Conservation (phyloP, 768 basidiomycete species). For the Myochromella boudieri region DNA sequence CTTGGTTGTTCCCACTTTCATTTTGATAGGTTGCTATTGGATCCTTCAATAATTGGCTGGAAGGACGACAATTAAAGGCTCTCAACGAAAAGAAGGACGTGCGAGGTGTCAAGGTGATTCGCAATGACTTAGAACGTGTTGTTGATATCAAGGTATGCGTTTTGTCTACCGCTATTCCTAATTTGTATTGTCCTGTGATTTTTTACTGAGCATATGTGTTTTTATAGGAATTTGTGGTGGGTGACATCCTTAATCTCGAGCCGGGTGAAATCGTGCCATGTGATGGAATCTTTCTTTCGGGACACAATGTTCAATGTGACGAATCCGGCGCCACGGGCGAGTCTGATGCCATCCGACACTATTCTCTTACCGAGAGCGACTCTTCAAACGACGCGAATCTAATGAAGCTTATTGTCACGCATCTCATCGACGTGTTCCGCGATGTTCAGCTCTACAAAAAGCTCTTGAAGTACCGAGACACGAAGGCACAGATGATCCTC, state of each 20-base stretch:
- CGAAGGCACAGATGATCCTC: too few relatives aligned
- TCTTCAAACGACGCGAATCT: too few relatives aligned
- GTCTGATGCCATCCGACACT: constrained; percentile 92
- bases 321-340: constrained; percentile 97
- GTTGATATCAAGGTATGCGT: constrained; percentile 75
- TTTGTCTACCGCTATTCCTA: not conserved
- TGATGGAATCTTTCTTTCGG: constrained; percentile 90
- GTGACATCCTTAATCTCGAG: constrained; percentile 88
- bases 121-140: constrained; percentile 65
- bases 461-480: too few relatives aligned
- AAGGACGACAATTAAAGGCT: constrained; percentile 91
- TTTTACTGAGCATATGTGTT: too few relatives aligned
- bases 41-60: constrained; percentile 97
- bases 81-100: constrained; percentile 97
- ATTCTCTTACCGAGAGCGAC: too few relatives aligned
- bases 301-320: constrained; percentile 94
- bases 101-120: constrained; percentile 82
- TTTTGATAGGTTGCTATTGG: constrained; percentile 75
- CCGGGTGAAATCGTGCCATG: constrained; percentile 96
- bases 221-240: constrained; percentile 84
- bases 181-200: too few relatives aligned
- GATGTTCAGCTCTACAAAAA: too few relatives aligned
- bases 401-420: too few relatives aligned
- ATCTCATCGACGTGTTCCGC: too few relatives aligned
- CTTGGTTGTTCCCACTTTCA: constrained; percentile 13